Base-by-base conservation (phyloP, 1,284 basidiomycete genomes). In the Pholiota adiposa region DNA sequence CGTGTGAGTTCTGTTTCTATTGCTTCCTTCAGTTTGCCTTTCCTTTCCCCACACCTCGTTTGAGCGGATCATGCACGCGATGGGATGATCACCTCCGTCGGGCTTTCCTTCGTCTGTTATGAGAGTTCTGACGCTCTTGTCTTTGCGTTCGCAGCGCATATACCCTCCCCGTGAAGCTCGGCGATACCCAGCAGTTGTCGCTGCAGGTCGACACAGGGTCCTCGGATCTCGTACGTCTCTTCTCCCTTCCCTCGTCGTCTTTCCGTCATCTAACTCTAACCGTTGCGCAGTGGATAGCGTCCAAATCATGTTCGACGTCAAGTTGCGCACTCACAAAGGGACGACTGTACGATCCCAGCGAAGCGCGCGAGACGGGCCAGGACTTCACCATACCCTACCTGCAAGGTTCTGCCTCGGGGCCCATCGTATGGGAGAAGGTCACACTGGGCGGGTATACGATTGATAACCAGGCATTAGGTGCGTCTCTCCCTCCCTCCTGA, bases 181-280 rank as follows among this genome's bases (percentile, higher is more conserved):
- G 89, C 16, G 29, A 60, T 2, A 64, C 65, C 65, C 68, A 67
- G 5, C 78, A 79, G 21, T 72, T 87, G 33, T 83, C 79, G 3
- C 72, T 92, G 1, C 88, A 90, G 65, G 80, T 92, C 33, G 90
- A 92, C 66, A 89, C 87, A 0, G 90, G 90, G 34, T 92, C 89
- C 1, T 88, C 88, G 0, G 90, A 92, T 72, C 77, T 92, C 25
- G 89, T 89, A 58, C 64, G 86, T 75, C 51, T 49, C 16, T 40
- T 49, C 40, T 25, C 18, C n/a, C n/a, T n/a, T n/a, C n/a, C n/a
- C n/a, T n/a, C n/a, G n/a, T n/a, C n/a, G n/a, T n/a, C n/a, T n/a
- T n/a, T n/a, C n/a, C n/a, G n/a, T n/a, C n/a, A n/a, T n/a, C n/a
- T n/a, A n/a, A n/a, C n/a, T n/a, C 31, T 27, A 3, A 25, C 14